These are phyloP conservation scores for Daldinia loculata DNA, from an alignment of 495 filamentous ascomycete species.

Conservation along the genomic window DNA sequence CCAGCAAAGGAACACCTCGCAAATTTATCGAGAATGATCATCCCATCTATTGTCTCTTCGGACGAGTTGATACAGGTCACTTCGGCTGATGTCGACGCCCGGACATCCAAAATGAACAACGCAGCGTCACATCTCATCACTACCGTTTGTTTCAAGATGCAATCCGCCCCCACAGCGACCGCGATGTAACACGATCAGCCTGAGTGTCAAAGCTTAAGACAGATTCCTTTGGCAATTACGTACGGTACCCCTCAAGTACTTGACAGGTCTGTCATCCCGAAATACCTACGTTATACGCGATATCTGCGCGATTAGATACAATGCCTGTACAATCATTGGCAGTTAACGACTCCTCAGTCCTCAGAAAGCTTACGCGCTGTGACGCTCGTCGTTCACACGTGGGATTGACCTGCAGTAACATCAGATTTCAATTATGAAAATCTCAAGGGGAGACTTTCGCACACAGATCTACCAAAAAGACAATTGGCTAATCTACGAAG, in stretches of 20 bases:
- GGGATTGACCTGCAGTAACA: constrained; percentile 3
- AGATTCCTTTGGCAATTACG: not conserved
- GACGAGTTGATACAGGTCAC: not conserved
- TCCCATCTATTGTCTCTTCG: not conserved
- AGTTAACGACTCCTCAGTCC: not conserved
- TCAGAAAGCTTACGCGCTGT: not conserved
- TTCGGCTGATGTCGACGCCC: constrained; percentile 3
- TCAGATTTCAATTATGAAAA: not conserved
- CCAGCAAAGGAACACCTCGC: not conserved
- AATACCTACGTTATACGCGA: too few relatives aligned
- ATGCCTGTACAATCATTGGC: not conserved
- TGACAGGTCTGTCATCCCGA: too few relatives aligned
- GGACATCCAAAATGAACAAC: constrained; percentile 10
- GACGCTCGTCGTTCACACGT: constrained; percentile 1
- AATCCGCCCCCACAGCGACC: constrained; percentile 16
- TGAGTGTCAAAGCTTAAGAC: constrained; percentile 18
- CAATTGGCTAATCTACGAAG: not conserved
- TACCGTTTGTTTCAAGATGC: constrained; percentile 38
- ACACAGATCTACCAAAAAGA: not conserved
- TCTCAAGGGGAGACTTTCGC: not conserved
- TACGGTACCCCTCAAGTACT: not conserved
- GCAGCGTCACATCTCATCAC: constrained; percentile 28
- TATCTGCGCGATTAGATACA: too few relatives aligned
- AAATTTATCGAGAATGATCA: constrained; percentile 1
- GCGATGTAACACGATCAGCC: constrained; percentile 41